Evolutionary conservation across 1,284 basidiomycete genomes (phyloP).

Genomic region (Heterobasidion occidentale): DNA sequence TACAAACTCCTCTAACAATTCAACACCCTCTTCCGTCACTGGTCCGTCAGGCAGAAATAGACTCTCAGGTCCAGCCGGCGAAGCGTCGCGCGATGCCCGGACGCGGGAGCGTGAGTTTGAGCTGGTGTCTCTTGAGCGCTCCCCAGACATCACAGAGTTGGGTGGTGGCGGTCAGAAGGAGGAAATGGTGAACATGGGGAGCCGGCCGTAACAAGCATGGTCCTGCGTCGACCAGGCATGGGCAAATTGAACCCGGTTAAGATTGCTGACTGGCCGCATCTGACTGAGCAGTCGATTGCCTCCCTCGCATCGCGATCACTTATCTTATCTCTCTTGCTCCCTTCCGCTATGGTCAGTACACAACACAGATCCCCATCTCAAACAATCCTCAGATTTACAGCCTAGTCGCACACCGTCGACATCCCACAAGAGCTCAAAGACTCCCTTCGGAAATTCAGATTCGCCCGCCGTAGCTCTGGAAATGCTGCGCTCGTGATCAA

Average conservation of each 20-base stretch:
- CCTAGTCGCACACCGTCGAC: slow-evolving; percentile 66
- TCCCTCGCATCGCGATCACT: not conserved
- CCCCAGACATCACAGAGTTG: not conserved
- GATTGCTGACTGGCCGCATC: not conserved
- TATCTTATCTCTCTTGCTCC: slow-evolving; percentile 1
- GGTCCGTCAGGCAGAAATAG: slow-evolving; percentile 36
- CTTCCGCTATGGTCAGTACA: slow-evolving; percentile 17
- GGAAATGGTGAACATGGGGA: not conserved
- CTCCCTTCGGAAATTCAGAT: slow-evolving; percentile 77
- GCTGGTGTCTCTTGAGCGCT: not conserved
- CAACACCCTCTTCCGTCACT: slow-evolving; percentile 36
- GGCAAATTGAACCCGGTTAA: no score
- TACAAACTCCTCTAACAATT: slow-evolving; percentile 39
- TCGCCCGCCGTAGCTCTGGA: slow-evolving; percentile 58
- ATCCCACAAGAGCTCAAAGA: slow-evolving; percentile 74
- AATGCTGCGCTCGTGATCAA: slow-evolving; percentile 79
- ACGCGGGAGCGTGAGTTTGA: slow-evolving; percentile 11
- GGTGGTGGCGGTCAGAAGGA: not conserved
- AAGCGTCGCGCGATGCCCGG: slow-evolving; percentile 12
- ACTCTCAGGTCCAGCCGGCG: slow-evolving; percentile 24
- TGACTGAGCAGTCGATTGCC: not conserved
- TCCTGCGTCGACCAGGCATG: no score
- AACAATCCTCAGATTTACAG: slow-evolving; percentile 17
- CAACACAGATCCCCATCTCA: not conserved
- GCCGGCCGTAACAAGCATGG: not conserved